Evolutionary conservation across 169 alveolate species (phyloP).

Genomic region (Plasmodium gonderi): DNA sequence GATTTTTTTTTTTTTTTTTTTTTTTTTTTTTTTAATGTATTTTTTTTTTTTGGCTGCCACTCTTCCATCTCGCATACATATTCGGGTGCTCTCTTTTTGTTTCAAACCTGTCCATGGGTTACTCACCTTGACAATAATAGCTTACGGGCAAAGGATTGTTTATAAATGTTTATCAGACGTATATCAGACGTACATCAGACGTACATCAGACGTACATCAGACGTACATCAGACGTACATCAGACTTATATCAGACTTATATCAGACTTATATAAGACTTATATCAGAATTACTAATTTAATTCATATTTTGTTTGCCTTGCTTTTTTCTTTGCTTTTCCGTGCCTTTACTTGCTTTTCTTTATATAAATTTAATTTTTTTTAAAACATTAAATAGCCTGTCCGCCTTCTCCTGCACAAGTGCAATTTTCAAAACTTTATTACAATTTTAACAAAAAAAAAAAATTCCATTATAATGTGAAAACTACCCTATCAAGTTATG

Average conservation of each 20-base stretch:
- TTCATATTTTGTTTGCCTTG: neutral
- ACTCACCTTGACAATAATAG: neutral
- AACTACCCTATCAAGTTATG: neutral
- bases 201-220: no score
- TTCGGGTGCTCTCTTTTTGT: neutral
- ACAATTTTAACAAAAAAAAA: neutral
- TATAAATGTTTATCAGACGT: no score
- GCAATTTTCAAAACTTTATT: no score
- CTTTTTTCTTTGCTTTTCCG: neutral
- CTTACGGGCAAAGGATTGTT: neutral
- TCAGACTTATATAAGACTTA: no score
- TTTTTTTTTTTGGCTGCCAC: neutral
- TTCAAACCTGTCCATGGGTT: neutral
- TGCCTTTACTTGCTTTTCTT: neutral
- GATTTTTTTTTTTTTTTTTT: constrained; percentile 1
- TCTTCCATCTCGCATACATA: neutral
- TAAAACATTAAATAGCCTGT: neutral
- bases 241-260: no score
- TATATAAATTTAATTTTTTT: neutral
- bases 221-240: no score
- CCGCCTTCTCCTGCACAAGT: neutral
- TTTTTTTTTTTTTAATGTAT: neutral
- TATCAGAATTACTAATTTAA: neutral
- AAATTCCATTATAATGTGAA: neutral
- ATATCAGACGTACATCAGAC: no score